A percentile compares a stretch with the other conserved stretches of the same genome.
phyloP scores from a whole-genome alignment of 768 basidiomycete species.

The Agrocybe pediades region DNA sequence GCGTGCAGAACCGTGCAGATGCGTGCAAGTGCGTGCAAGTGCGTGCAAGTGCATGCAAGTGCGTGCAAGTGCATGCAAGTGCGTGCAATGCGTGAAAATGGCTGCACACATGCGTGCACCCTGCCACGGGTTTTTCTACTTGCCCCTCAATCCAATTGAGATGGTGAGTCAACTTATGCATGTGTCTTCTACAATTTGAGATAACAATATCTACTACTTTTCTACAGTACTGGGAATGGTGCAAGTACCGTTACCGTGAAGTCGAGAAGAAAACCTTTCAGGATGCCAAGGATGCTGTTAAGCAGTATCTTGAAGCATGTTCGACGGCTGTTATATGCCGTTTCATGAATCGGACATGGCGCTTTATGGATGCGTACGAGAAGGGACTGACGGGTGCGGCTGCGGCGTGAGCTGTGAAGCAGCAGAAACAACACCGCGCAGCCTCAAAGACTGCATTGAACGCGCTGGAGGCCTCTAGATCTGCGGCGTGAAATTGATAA shows the following conservation, averaged over 20 bases:
- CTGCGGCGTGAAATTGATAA: constrained; percentile 4
- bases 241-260: constrained; percentile 36
- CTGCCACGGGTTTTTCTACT: no score
- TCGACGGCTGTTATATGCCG: constrained; percentile 34
- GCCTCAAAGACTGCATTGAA: constrained; percentile 30
- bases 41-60: no score
- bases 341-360: constrained; percentile 37
- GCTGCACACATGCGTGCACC: no score
- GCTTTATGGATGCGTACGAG: constrained; percentile 37
- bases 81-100: no score
- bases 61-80: no score
- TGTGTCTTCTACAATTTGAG: no score
- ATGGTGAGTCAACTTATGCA: no score
- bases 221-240: constrained; percentile 38
- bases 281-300: constrained; percentile 27
- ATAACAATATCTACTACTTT: not conserved
- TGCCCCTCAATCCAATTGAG: no score
- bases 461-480: constrained; percentile 31
- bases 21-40: no score
- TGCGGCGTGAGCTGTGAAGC: constrained; percentile 38
- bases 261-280: constrained; percentile 30
- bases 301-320: constrained; percentile 33
- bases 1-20: no score
- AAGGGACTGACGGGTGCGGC: constrained; percentile 35
- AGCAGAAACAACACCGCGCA: constrained; percentile 33